Conservation (phyloP, 176 grass and related monocot genomes). For the Avena sativa region DNA sequence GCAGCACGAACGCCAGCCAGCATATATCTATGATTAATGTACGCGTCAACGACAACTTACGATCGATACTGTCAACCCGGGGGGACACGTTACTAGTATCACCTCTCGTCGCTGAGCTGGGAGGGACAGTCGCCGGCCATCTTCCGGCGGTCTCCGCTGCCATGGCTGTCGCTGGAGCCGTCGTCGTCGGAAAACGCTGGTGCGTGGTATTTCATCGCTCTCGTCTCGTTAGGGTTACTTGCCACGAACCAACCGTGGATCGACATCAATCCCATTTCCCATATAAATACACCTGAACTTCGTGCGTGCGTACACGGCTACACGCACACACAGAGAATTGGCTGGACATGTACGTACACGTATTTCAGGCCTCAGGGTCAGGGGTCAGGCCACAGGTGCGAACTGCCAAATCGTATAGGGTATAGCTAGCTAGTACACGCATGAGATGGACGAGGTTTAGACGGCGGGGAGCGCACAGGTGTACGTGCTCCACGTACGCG, state of each 20-base stretch:
- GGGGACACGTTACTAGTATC: background rate
- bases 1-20: background rate
- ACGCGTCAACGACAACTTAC: too few species aligned
- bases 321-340: background rate
- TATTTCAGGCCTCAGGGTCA: too few species aligned
- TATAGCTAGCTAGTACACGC: background rate
- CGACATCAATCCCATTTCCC: background rate
- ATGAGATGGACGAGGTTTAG: background rate
- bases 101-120: constrained; percentile 23
- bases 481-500: background rate
- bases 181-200: background rate
- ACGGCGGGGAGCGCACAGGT: background rate
- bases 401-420: too few species aligned
- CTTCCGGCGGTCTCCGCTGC: background rate
- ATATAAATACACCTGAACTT: background rate
- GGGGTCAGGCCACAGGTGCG: too few species aligned
- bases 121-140: background rate
- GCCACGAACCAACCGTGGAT: background rate
- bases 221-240: background rate
- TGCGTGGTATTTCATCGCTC: background rate
- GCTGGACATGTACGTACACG: background rate
- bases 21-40: background rate
- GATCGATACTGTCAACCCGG: background rate
- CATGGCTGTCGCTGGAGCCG: background rate
- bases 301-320: background rate